Base-by-base conservation (phyloP, 2,329 filamentous ascomycete genomes). In the Beauveria brongniartii region DNA sequence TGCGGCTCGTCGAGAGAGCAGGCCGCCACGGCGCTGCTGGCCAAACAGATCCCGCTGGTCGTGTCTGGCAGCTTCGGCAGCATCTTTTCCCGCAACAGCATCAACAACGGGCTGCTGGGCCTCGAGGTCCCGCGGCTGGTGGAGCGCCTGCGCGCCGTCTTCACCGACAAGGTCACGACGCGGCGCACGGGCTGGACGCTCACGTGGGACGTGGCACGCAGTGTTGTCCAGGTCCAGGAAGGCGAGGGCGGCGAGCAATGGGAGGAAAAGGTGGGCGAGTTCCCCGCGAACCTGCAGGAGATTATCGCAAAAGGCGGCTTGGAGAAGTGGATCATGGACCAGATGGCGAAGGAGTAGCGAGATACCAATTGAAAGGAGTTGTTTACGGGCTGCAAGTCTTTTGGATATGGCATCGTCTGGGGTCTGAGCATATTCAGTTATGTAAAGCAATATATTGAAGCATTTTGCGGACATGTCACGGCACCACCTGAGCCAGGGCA, bases 1-100 rank as follows among this genome's bases (percentile, higher is more conserved):
- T 91, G 87, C 66, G 92, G 92, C 20, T 85, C 80, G 61, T 91
- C 86, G 1, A 79, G 92, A 59, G 92, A 97, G 73, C 72, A 96
- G 73, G 91, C 91, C 6, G 92, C 92, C 0, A 97, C 93, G 0
- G 88, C 92, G 0, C 88, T 96, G 60, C 78, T 96, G 1, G 91
- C 91, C 18, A 91, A 88, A 74, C 74, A 87, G 66, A 92, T 95
- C 62, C 88, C 88, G 0, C 82, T 96, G 2, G 90, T 96, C 1
- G 85, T 95, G 0, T 81, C 89, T 0, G 90, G 89, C 53, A 92
- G 86, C 74, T 92, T 96, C 68, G 85, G 88, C 60, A 94, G 91
- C 75, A 95, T 93, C 71, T 96, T 94, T 71, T 81, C 79, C 67
- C 78, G 90, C 3, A 92, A 91, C 75, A 61, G 82, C 69, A 90